A percentile compares a stretch with the other conserved stretches of the same genome.
phyloP scores from a whole-genome alignment of 106 monocot genomes.

The Dactylorhiza incarnata region DNA sequence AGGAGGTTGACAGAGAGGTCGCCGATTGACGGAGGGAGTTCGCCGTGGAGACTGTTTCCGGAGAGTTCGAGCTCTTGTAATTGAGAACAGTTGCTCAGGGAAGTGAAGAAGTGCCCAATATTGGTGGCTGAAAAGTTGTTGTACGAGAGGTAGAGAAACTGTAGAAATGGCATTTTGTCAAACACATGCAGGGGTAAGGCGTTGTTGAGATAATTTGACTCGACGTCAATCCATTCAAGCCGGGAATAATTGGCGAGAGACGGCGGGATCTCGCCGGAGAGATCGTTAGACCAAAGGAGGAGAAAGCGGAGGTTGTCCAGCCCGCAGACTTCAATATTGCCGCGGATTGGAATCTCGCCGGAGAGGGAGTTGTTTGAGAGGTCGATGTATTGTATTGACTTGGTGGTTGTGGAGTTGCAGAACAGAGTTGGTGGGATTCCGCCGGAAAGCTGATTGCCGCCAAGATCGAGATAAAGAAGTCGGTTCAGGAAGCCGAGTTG shows the following conservation, averaged over 20 bases:
- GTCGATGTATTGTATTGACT: slow-evolving; percentile 44
- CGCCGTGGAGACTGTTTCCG: slow-evolving; percentile 42
- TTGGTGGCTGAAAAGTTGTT: slow-evolving; percentile 39
- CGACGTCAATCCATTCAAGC: slow-evolving; percentile 62
- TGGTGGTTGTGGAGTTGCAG: slow-evolving; percentile 39
- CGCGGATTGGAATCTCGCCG: slow-evolving; percentile 34
- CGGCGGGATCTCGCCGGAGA: slow-evolving; percentile 43
- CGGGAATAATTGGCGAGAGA: slow-evolving; percentile 42
- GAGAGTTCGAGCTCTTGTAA: slow-evolving; percentile 66
- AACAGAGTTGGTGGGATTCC: slow-evolving; percentile 50
- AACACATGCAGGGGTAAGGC: slow-evolving; percentile 48
- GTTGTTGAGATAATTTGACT: slow-evolving; percentile 43
- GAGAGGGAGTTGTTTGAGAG: slow-evolving; percentile 69
- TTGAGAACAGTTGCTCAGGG: slow-evolving; percentile 44
- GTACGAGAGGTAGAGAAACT: slow-evolving; percentile 54
- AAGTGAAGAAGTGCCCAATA: slow-evolving; percentile 45
- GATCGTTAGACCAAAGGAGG: slow-evolving; percentile 51
- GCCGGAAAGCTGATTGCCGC: slow-evolving; percentile 43
- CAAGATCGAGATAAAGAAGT: slow-evolving; percentile 50
- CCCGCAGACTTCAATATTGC: slow-evolving; percentile 12
- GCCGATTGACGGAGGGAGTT: slow-evolving; percentile 42
- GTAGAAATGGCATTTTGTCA: slow-evolving; percentile 30
- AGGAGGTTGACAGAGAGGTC: slow-evolving; percentile 36
- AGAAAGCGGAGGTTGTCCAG: slow-evolving; percentile 41
- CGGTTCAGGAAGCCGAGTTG: slow-evolving; percentile 34